Evolutionary conservation across 345 rosid species (phyloP), one percentile per base, ranked within the genome.

Genomic region (Eucalyptus paniculata): DNA sequence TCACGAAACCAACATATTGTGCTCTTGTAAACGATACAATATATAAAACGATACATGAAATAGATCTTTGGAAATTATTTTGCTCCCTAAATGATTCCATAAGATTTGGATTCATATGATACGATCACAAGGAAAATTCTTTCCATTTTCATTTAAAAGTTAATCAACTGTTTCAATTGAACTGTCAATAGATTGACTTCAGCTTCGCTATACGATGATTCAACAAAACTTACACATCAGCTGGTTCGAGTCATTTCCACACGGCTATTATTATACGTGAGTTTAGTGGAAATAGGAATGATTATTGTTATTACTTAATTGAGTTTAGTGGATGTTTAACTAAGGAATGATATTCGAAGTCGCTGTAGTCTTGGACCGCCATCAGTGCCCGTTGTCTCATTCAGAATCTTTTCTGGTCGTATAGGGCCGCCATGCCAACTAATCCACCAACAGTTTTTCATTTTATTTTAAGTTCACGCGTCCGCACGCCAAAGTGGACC

Each of bases 51-150:
- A 23, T 56, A 4, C 62, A 23, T 23, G 62, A 23, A 56, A 23
- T 56, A 56, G 13, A 56, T 56, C 6, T 23, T 56, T 2, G 30
- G 28, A 24, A 23, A 4, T 56, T 12, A 56, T 56, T 23, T 56
- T 56, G 62, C 30, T 56, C 28, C 30, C 28, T 9, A 56, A 56
- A 56, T 56, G 62, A 56, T 56, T 56, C 6, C 62, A 56, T 56
- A 4, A 56, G 62, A 56, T 56, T 56, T 9, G 13, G 30, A 56
- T 56, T 56, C 62, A 4, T 9, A 56, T 56, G 62, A 23, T 21
- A 23, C 0, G 6, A 56, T 23, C 62, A 56, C 30, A 56, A 9
- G 0, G 13, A 56, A 1, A 56, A 56, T 9, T 56, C 62, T 56
- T 56, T 56, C 28, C 28, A 56, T 23, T 56, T 56, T 56, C 62